Percentiles rank a stretch among this genome's conserved stretches.
Evolutionary conservation across 2,329 filamentous ascomycete species (phyloP).

Genomic region (Fusarium verrucosum): DNA sequence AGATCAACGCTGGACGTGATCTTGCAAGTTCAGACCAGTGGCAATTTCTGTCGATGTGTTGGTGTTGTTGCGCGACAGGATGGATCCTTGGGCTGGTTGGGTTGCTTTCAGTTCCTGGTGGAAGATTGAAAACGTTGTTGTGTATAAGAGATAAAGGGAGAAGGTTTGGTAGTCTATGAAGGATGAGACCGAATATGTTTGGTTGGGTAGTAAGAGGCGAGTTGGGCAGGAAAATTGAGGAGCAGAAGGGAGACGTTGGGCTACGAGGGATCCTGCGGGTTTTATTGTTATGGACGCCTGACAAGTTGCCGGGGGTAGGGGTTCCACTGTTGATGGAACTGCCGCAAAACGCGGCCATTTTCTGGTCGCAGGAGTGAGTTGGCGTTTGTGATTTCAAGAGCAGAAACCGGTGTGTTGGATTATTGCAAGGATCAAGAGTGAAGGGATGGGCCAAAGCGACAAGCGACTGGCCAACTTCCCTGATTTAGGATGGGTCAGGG

Average conservation of each 20-base stretch:
- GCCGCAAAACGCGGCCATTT: conserved; percentile 51
- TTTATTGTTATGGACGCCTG: conserved; percentile 56
- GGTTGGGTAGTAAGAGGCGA: conserved; percentile 52
- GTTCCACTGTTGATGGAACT: conserved; percentile 44
- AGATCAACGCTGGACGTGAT: conserved; percentile 45
- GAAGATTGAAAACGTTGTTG: conserved; percentile 36
- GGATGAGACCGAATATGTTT: conserved; percentile 37
- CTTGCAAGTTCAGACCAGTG: conserved; percentile 42
- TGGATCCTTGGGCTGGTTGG: conserved; percentile 42
- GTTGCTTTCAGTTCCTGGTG: conserved; percentile 37
- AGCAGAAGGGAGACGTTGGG: conserved; percentile 49
- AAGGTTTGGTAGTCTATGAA: conserved; percentile 40
- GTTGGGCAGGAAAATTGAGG: conserved; percentile 49
- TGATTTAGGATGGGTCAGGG: conserved; percentile 50
- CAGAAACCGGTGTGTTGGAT: conserved; percentile 39
- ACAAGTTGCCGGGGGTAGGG: conserved; percentile 36
- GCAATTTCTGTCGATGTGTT: conserved; percentile 41
- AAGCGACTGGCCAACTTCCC: conserved; percentile 51
- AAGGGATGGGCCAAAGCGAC: conserved; percentile 42
- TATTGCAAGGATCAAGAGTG: conserved; percentile 47
- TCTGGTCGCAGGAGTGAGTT: conserved; percentile 60
- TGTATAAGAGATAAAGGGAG: conserved; percentile 34
- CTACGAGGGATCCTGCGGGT: conserved; percentile 59
- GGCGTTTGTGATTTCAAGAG: conserved; percentile 51
- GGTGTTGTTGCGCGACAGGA: conserved; percentile 45